Evolutionary conservation across 352 stramenopile genomes (phyloP).

Genomic region (Pythium biforme): DNA sequence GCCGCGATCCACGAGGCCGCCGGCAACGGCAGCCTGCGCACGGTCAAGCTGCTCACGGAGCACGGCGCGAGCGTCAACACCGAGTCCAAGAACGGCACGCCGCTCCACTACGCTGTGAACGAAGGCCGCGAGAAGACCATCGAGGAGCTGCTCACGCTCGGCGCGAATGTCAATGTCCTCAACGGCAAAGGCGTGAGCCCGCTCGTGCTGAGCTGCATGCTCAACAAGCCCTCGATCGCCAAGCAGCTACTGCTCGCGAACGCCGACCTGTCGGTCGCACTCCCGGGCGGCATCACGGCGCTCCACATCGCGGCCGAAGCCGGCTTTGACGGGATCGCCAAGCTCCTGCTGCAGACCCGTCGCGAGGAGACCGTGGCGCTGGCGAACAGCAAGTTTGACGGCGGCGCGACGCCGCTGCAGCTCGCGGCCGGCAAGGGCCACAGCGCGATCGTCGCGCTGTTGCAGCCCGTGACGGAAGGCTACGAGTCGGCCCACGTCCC

Average conservation of each 20-base stretch:
- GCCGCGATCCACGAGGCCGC: conserved; percentile 69
- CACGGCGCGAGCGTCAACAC: conserved; percentile 56
- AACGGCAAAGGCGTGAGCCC: conserved; percentile 75
- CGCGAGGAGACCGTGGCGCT: conserved; percentile 43
- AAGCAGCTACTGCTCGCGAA: conserved; percentile 51
- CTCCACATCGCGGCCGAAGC: conserved; percentile 79
- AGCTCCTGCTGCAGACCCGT: conserved; percentile 52
- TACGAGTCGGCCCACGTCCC: conserved; percentile 58
- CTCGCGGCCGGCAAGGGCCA: conserved; percentile 74
- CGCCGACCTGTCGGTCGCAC: conserved; percentile 49
- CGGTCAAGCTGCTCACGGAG: conserved; percentile 32
- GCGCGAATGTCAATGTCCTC: conserved; percentile 61
- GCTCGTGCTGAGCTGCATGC: conserved; percentile 70
- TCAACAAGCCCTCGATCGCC: conserved; percentile 69
- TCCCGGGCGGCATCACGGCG: conserved; percentile 63
- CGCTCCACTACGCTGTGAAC: conserved; percentile 80
- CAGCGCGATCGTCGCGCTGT: conserved; percentile 54
- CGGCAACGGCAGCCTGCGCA: conserved; percentile 42
- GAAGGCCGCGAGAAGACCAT: conserved; percentile 79
- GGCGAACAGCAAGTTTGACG: conserved; percentile 60
- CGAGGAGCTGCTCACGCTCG: conserved; percentile 52
- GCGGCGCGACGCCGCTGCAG: conserved; percentile 64
- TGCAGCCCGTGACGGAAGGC: conserved; percentile 60
- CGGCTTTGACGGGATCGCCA: conserved; percentile 57
- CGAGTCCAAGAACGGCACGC: conserved; percentile 65